Percentiles rank a stretch among this genome's conserved stretches.
Evolutionary conservation across 495 filamentous ascomycete species (phyloP).

Genomic region (Cercophora newfieldiana): DNA sequence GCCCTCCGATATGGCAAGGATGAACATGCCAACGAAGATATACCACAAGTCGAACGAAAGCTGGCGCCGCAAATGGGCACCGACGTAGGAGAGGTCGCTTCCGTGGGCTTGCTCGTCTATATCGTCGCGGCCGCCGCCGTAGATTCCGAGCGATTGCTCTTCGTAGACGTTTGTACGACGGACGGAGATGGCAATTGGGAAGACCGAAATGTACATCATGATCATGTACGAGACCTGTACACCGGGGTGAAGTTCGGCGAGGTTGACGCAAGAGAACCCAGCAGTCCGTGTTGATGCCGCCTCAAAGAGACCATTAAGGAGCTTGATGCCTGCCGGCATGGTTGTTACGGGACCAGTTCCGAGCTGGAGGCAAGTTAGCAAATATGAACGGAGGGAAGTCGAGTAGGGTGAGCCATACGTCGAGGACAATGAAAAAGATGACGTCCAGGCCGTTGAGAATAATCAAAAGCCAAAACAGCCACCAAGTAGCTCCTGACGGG

Average conservation of each 20-base stretch:
- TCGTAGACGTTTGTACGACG: conserved; percentile 96
- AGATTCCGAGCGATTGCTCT: conserved; percentile 87
- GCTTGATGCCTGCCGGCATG: conserved; percentile 65
- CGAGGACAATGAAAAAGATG: conserved; percentile 85
- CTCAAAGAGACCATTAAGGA: conserved; percentile 86
- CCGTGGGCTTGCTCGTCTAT: conserved; percentile 50
- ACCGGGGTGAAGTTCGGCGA: conserved; percentile 78
- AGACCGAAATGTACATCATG: conserved; percentile 99
- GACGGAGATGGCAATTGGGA: conserved; percentile 92
- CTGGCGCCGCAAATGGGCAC: conserved; percentile 83
- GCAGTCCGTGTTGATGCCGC: conserved; percentile 84
- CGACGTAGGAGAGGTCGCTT: conserved; percentile 73
- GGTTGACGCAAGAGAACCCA: conserved; percentile 77
- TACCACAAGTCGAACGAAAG: conserved; percentile 95
- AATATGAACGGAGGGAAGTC: not conserved
- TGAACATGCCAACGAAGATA: conserved; percentile 84
- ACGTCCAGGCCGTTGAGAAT: conserved; percentile 79
- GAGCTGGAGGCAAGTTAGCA: conserved; percentile 47
- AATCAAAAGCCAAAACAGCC: conserved; percentile 86
- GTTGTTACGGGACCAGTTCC: conserved; percentile 62
- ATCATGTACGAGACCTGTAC: conserved; percentile 94
- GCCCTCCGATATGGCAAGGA: conserved; percentile 84
- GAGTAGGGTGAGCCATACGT: conserved; percentile 53
- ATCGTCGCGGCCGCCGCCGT: conserved; percentile 41
- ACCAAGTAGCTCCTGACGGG: conserved; percentile 88